Conservation (phyloP, 177 flowering plant genomes). For the Tripterygium wilfordii region DNA sequence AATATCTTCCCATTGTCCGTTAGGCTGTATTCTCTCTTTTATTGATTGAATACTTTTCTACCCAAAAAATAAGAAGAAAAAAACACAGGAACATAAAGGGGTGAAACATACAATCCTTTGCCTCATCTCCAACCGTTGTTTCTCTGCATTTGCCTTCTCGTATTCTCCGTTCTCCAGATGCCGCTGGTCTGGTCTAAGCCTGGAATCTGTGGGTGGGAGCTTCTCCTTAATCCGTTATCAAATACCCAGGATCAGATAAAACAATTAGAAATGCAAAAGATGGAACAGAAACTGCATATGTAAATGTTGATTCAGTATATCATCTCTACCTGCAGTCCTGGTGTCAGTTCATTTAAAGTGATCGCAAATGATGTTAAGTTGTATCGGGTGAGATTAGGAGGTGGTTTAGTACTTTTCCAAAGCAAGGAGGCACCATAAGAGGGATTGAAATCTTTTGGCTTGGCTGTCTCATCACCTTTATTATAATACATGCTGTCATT, state of each 20-base stretch:
- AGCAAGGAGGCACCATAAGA: conserved; percentile 45
- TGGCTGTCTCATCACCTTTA: conserved; percentile 40
- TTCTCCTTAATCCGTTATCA: conserved; percentile 81
- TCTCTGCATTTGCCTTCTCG: conserved; percentile 85
- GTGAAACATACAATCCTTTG: conserved; percentile 82
- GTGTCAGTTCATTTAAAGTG: conserved; percentile 76
- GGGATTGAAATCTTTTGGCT: conserved; percentile 31
- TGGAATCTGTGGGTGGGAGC: conserved; percentile 95
- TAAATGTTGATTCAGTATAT: conserved; percentile 14
- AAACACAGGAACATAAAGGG: background rate
- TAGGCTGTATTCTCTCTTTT: too few relatives aligned
- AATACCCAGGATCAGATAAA: conserved; percentile 48
- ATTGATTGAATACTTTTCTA: too few relatives aligned
- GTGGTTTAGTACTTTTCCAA: conserved; percentile 67
- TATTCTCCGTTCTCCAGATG: conserved; percentile 91
- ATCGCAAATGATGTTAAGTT: conserved; percentile 87
- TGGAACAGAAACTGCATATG: conserved; percentile 13
- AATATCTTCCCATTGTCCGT: too few relatives aligned
- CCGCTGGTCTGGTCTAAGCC: conserved; percentile 95
- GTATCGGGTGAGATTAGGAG: conserved; percentile 72
- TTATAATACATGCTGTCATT: conserved; percentile 75
- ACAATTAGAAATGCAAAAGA: conserved; percentile 35
- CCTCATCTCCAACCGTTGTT: conserved; percentile 75
- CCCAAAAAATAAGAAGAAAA: background rate
- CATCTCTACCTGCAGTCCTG: conserved; percentile 75